Conservation (phyloP, 1,139 yeast genomes). For the Hanseniaspora gamundiae region DNA sequence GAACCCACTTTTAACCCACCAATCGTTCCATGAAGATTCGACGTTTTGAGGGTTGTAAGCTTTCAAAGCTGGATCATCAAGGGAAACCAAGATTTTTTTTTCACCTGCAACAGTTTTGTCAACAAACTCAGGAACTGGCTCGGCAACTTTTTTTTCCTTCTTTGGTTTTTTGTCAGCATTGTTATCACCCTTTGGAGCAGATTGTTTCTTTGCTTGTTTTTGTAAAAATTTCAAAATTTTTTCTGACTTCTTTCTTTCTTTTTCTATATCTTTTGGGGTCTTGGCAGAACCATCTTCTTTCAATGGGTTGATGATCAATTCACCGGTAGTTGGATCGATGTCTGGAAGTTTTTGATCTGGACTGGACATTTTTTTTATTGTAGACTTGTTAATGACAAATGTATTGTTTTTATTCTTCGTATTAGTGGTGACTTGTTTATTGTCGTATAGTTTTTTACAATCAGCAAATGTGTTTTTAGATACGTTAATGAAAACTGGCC, state of each 20-base stretch:
- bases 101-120: conserved; percentile 83
- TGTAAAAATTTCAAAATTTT: conserved; percentile 91
- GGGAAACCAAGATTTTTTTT: conserved; percentile 70
- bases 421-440: too few species aligned
- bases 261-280: conserved; percentile 72
- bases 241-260: conserved; percentile 94
- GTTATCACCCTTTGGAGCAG: conserved; percentile 27
- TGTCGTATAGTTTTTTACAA: too few species aligned
- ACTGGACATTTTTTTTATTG: conserved; percentile 6
- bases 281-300: conserved; percentile 32
- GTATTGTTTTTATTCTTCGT: conserved; percentile 1
- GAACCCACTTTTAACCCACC: conserved; percentile 90
- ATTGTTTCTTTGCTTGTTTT: conserved; percentile 72
- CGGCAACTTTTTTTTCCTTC: conserved; percentile 58
- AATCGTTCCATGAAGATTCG: conserved; percentile 93
- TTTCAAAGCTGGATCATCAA: conserved; percentile 88
- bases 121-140: conserved; percentile 66
- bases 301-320: conserved; percentile 25
- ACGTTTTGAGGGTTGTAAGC: conserved; percentile 89
- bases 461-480: too few species aligned
- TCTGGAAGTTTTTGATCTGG: conserved; percentile 16
- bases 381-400: conserved; percentile 1
- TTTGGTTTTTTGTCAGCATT: conserved; percentile 47
- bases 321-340: conserved; percentile 26
- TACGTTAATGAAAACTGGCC: too few species aligned